Base-by-base conservation (phyloP, 331 rosid species). In the Quercus tomentella region DNA sequence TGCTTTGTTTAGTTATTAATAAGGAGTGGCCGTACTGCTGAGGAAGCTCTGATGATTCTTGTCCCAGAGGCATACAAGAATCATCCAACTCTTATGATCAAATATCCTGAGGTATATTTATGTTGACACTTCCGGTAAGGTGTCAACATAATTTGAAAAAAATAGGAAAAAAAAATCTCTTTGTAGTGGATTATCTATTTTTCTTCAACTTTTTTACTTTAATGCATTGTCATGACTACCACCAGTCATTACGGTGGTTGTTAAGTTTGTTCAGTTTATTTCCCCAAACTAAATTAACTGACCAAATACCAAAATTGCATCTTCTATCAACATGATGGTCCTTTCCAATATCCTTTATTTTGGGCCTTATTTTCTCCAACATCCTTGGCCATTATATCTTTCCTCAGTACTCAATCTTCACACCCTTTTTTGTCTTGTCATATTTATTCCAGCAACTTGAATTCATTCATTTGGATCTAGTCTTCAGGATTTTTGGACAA, bases 61-160 rank as follows among this genome's bases (percentile, higher is more conserved):
- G 99, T 95, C 75, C 99, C 99, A 10, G 99, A 95, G 91, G 99
- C 96, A 61, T 95, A 95, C 87, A 93, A 95, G 76, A 93, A 95
- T 71, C 99, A 95, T 83, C 99, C 99, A 69, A 95, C 99, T 56
- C 81, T 95, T 87, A 35, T 80, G 76, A 89, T 90, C 82, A 95
- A 95, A 82, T 95, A 95, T 76, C 99, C 99, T 20, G 99, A 95
- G 99, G 99, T 93, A 89, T 33, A 41, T 80, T 35, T 61, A 4
- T 45, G 70, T 71, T 20, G 52, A 41, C 33, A 68, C 45, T 58
- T 68, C 55, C 25, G 56, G 8, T 62, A 70, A 70, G 63, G 33
- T 35, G 45, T 43, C 60, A 74, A 58, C 30, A 5, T 45, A n/a
- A n/a, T 9, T 16, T 74, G n/a, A 6, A 4, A 8, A 35, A 49